These are phyloP conservation scores for Puccinia hordei DNA, from an alignment of 1,284 basidiomycete species.

Conservation along the genomic window DNA sequence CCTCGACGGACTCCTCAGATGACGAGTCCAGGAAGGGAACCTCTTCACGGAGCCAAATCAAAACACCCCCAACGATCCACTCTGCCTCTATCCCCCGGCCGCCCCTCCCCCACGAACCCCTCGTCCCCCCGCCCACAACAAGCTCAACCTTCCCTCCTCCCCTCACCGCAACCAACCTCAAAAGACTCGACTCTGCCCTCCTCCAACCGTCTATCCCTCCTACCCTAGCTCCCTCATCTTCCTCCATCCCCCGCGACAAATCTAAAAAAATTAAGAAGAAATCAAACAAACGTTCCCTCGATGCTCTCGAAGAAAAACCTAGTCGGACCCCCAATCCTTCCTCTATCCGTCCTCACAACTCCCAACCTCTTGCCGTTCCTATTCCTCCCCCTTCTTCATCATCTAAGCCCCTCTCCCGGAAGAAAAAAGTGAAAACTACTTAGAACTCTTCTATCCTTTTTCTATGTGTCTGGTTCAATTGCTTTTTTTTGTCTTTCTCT, in stretches of 20 bases:
- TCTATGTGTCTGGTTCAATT: background rate
- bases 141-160: background rate
- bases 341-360: background rate
- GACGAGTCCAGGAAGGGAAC: background rate
- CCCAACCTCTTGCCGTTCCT: background rate
- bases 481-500: background rate
- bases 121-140: background rate
- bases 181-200: slow-evolving; percentile 4
- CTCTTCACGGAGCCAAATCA: background rate
- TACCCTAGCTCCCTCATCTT: background rate
- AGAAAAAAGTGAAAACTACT: slow-evolving; percentile 24
- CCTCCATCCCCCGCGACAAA: background rate
- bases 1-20: background rate
- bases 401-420: background rate
- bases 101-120: background rate
- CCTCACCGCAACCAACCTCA: background rate
- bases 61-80: background rate
- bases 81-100: background rate
- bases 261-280: background rate
- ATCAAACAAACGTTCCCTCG: background rate
- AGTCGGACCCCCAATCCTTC: background rate
- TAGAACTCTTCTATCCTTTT: background rate
- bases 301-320: background rate
- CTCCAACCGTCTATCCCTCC: background rate
- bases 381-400: background rate